Percentiles rank a stretch among this genome's conserved stretches.
Evolutionary conservation across 2,329 filamentous ascomycete genomes (phyloP).

Genomic region (Xylaria sp.): DNA sequence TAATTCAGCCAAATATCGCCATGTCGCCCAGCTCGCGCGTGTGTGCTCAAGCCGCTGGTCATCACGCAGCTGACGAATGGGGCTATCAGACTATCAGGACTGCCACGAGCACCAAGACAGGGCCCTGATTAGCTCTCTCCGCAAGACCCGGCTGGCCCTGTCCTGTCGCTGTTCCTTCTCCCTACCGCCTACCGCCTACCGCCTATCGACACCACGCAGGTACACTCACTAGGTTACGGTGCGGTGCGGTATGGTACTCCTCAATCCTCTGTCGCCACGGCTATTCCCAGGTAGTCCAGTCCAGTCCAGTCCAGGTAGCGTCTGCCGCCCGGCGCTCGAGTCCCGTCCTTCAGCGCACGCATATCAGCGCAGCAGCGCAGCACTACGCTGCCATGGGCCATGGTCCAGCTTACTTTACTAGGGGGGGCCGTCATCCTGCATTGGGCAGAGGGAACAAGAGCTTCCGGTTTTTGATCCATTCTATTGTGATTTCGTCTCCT

Average conservation of each 20-base stretch:
- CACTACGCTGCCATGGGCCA: slow-evolving; percentile 33
- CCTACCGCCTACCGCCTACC: not conserved
- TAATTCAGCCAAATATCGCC: slow-evolving; percentile 37
- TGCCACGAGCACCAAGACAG: slow-evolving; percentile 36
- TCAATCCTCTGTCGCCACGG: slow-evolving; percentile 15
- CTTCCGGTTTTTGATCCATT: slow-evolving; percentile 43
- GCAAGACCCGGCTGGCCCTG: slow-evolving; percentile 31
- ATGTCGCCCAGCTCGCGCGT: slow-evolving; percentile 23
- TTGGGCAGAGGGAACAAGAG: slow-evolving; percentile 44
- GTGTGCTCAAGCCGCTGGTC: slow-evolving; percentile 30
- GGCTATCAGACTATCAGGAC: slow-evolving; percentile 31
- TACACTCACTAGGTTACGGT: not conserved
- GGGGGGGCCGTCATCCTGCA: slow-evolving; percentile 41
- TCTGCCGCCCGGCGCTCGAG: slow-evolving; percentile 29
- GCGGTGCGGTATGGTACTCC: not conserved
- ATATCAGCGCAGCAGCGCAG: slow-evolving; percentile 1
- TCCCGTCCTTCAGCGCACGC: not conserved
- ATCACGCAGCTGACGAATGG: slow-evolving; percentile 36
- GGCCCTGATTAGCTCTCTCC: slow-evolving; percentile 37
- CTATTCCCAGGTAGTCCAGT: slow-evolving; percentile 13
- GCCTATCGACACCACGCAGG: not conserved
- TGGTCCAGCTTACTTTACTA: slow-evolving; percentile 26
- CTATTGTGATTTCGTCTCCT: slow-evolving; percentile 32
- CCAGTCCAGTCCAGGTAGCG: slow-evolving; percentile 20
- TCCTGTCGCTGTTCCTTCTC: slow-evolving; percentile 3